Evolutionary conservation across 2,329 filamentous ascomycete species (phyloP), one percentile per base, ranked within the genome.

Genomic region (Endoconidiophora laricicola): DNA sequence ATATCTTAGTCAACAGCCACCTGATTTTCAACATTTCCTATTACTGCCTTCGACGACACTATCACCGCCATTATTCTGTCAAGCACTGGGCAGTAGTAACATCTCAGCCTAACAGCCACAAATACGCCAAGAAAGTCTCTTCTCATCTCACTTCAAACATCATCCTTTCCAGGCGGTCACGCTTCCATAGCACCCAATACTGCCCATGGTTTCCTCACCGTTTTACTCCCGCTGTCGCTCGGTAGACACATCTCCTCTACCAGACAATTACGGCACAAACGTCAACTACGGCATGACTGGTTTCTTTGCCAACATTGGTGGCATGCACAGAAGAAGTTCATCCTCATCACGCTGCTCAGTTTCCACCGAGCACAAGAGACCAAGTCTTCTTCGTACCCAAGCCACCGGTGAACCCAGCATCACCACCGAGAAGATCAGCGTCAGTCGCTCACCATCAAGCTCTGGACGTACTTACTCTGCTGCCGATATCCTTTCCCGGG

Each of bases 271-370:
- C 36, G 48, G 52, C 10, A n/a, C 47, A 12, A 20, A 44, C n/a
- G 44, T 37, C 42, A 50, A 53, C 33, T 47, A 38, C 33, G 24
- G 47, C 12, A 53, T 53, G 52, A 39, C 52, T 37, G 52, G 48
- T 36, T 50, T 53, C 20, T 50, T 53, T 29, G 47, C 52, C 26
- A 53, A 53, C 33, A 53, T 53, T 22, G 52, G 52, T 12, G 52
- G 47, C 16, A 24, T 53, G 23, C 52, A 44, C 26, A 50, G 52
- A 45, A 49, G 52, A 40, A 48, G 47, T 33, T 50, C 52, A 6
- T 53, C 52, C 23, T 53, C 52, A 23, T 53, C 52, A n/a, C 52
- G 52, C 40, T 53, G 40, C 44, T 53, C 52, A 47, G 48, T 50
- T 18, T 53, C 52, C 20, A 48, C 50, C 12, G 52, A 53, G 3